Evolutionary conservation across 805 yeast species (phyloP), one percentile per base, ranked within the genome.

Genomic region (Wickerhamiella azyma): DNA sequence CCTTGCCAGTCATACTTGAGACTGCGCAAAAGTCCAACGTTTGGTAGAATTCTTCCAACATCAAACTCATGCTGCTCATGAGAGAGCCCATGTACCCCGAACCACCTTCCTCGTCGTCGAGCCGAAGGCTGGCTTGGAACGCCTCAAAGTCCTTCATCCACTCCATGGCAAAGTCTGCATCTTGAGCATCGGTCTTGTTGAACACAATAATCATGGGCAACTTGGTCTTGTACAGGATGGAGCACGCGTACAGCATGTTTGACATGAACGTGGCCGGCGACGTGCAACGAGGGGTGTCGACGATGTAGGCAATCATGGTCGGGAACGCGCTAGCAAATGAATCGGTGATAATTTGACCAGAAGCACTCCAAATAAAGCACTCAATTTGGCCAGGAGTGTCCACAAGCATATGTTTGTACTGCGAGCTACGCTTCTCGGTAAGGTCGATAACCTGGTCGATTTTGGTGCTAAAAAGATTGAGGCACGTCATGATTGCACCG

Each of bases 351-450:
- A 92, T 92, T 18, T 96, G 75, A 10, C 99, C 99, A 18, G 95
- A 83, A 0, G 98, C 98, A 39, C 94, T 80, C 98, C 99, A 92
- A 37, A 92, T 86, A 62, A 92, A 92, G 66, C 96, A 88, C 64
- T 92, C 99, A 51, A 92, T 92, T 65, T 92, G 99, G 10, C 99
- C 99, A 0, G 99, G 99, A 1, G 99, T 92, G 65, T 92, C 99
- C 43, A 89, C 76, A 32, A 92, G 79, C 52, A 88, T 83, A 61
- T 86, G 81, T 17, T 76, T 63, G 53, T 70, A 70, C 45, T 66
- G 62, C 14, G 52, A 55, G 1, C 78, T 66, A 54, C 89, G 76
- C 59, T 86, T 85, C 57, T 86, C 94, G 17, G 89, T 82, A 33
- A 92, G 68, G 33, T 75, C 73, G 41, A 92, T 78, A 4, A 92